Evolutionary conservation across 208 protist genomes (phyloP).

Genomic region (Leishmania major): DNA sequence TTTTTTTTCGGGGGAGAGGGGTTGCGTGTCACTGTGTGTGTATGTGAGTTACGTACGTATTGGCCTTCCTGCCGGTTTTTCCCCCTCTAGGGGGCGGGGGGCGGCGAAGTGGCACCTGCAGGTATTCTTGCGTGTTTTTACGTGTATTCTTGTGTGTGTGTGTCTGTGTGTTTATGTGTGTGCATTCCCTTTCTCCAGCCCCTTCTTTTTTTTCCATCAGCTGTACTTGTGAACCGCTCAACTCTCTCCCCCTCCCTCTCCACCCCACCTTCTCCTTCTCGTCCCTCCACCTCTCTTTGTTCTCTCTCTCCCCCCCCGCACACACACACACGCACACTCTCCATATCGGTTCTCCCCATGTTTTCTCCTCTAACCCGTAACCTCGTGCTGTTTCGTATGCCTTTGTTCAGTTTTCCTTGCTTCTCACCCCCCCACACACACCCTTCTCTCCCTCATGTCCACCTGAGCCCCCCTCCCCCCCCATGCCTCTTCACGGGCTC

Average conservation of each 20-base stretch:
- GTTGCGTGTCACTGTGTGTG: not conserved
- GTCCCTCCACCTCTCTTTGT: not conserved
- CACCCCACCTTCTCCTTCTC: not conserved
- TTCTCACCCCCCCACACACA: not conserved
- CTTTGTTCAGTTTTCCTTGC: not conserved
- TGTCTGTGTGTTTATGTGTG: not conserved
- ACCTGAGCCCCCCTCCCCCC: too few species aligned
- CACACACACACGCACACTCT: too few species aligned
- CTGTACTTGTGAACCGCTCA: not conserved
- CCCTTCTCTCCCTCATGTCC: too few species aligned
- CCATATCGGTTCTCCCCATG: not conserved
- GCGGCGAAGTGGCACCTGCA: not conserved
- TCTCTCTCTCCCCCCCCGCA: not conserved
- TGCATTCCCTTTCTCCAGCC: not conserved
- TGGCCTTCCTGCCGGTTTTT: not conserved
- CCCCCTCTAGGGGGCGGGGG: not conserved
- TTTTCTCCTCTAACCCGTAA: not conserved
- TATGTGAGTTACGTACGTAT: not conserved
- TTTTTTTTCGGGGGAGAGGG: not conserved
- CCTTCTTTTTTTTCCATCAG: slow-evolving; percentile 18
- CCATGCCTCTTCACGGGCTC: not conserved
- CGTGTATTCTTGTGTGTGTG: not conserved
- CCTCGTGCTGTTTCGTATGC: not conserved
- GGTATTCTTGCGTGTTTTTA: not conserved
- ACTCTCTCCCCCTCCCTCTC: not conserved